Percentiles rank a stretch among this genome's conserved stretches.
Evolutionary conservation across 805 yeast species (phyloP).

Genomic region (Torulaspora indica): DNA sequence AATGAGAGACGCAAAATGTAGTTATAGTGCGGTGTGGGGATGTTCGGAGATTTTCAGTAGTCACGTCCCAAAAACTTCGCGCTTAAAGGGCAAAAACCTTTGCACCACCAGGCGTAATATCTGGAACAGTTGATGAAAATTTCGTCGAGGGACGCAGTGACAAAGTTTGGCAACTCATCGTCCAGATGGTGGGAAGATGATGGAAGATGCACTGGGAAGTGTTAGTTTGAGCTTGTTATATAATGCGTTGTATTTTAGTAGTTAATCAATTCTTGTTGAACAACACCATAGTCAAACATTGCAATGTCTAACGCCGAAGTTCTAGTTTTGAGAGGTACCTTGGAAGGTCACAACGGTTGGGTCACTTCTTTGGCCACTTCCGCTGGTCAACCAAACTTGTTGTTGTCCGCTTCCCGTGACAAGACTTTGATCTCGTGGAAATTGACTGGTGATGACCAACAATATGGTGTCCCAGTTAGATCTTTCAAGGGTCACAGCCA

Average conservation of each 20-base stretch:
- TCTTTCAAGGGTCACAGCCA: slow-evolving; percentile 98
- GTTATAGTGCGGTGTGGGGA: slow-evolving; percentile 1
- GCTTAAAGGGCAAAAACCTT: slow-evolving; percentile 8
- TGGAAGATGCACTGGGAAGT: neutral
- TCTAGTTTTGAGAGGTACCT: slow-evolving; percentile 99
- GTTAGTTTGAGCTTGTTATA: neutral
- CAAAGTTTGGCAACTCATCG: slow-evolving; percentile 5
- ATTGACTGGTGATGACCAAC: slow-evolving; percentile 91
- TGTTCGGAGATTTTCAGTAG: neutral
- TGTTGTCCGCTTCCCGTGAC: slow-evolving; percentile 98
- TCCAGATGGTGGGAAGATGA: too few species aligned
- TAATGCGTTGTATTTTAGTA: too few species aligned
- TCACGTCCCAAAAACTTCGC: slow-evolving; percentile 23
- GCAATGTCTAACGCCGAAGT: slow-evolving; percentile 80
- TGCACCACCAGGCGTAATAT: slow-evolving; percentile 23
- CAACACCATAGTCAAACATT: slow-evolving; percentile 12
- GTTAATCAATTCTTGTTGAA: neutral
- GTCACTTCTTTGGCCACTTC: slow-evolving; percentile 98
- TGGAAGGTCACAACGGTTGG: slow-evolving; percentile 97
- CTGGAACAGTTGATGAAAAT: slow-evolving; percentile 27
- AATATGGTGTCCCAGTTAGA: slow-evolving; percentile 97
- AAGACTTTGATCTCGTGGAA: slow-evolving; percentile 98
- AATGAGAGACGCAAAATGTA: neutral
- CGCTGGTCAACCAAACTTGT: slow-evolving; percentile 95
- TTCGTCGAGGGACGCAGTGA: slow-evolving; percentile 6